Base-by-base conservation (phyloP, 192 early-diverging fungal species). In the Coemansia sp. region DNA sequence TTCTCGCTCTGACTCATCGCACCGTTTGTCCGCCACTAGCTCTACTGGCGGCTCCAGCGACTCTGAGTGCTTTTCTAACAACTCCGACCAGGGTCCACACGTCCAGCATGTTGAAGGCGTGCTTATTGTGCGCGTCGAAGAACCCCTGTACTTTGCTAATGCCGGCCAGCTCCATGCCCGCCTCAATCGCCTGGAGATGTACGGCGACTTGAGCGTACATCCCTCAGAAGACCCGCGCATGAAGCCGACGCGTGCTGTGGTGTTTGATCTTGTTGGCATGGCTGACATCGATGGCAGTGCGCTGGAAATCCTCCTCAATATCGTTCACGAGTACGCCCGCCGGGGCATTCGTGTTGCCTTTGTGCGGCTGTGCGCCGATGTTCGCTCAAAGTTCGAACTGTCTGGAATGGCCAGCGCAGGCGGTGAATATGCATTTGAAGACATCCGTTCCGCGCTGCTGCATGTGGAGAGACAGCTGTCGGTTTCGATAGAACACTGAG, bases 141-240 rank as follows among this genome's bases (percentile, higher is more conserved):
- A 99, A 67, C 91, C 91, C 5, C 76, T 99, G 50, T 98, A 93
- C 74, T 99, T 99, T 86, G 96, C 96, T 49, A 99, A 99, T 69
- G 90, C 91, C 29, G 96, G 96, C 4, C 95, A 98, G 81, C 83
- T 99, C 48, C 94, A 95, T 75, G 97, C 98, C 59, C 84, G 96
- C 15, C 79, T 99, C 35, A 91, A 93, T 52, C 90, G 97, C 29
- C 78, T 97, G 33, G 97, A 99, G 66, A 83, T 91, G 67, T 94
- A 93, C 81, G 96, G 97, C 36, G 94, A 95, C 67, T 88, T 97
- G 84, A 87, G 88, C 13, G 91, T 95, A 25, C 97, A 99, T 79
- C 97, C 97, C 7, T 94, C 93, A 0, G 95, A 97, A 69, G 88
- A 88, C 15, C 92, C 97, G 13, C 86, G 89, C 34, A 85, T 92